Percentiles rank a stretch among this genome's conserved stretches.
These are phyloP conservation scores for Penicillium coprophilum DNA, from an alignment of 495 filamentous ascomycete species.

Conservation along the genomic window DNA sequence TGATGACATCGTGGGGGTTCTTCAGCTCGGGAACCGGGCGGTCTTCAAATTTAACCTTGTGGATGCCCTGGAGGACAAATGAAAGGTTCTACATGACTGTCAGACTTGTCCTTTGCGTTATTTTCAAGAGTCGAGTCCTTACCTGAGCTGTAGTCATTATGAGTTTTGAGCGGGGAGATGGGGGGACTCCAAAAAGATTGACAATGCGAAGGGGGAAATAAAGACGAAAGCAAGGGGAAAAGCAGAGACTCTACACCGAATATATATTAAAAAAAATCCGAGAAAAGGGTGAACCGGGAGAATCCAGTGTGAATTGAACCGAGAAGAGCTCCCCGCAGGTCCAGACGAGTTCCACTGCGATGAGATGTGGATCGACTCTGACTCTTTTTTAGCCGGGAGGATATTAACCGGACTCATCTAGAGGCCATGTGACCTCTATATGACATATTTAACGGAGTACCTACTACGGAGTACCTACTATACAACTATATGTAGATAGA, in stretches of 20 bases:
- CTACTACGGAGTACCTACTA: too few species aligned
- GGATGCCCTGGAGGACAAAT: slow-evolving; percentile 75
- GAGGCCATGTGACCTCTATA: slow-evolving; percentile 1
- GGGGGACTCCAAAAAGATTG: not conserved
- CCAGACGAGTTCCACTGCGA: not conserved
- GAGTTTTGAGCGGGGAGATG: slow-evolving; percentile 5
- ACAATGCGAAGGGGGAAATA: too few species aligned
- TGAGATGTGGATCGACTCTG: slow-evolving; percentile 1
- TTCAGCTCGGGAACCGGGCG: slow-evolving; percentile 68
- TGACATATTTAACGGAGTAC: not conserved
- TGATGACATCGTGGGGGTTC: slow-evolving; percentile 70
- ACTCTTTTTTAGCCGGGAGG: slow-evolving; percentile 28
- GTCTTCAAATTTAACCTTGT: slow-evolving; percentile 72
- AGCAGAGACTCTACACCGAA: not conserved
- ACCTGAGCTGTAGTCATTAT: slow-evolving; percentile 28
- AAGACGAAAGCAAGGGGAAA: not conserved
- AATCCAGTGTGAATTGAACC: slow-evolving; percentile 9
- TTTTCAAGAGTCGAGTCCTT: slow-evolving; percentile 12
- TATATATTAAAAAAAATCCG: slow-evolving; percentile 3
- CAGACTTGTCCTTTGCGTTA: slow-evolving; percentile 1
- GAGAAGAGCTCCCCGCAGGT: slow-evolving; percentile 6
- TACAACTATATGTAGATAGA: too few species aligned
- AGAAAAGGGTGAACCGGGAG: slow-evolving; percentile 3
- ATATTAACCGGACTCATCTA: slow-evolving; percentile 27
- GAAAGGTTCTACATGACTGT: slow-evolving; percentile 69